These are phyloP conservation scores for Pigoraptor vietnamica DNA, from an alignment of 78 protist species.

Conservation along the genomic window DNA sequence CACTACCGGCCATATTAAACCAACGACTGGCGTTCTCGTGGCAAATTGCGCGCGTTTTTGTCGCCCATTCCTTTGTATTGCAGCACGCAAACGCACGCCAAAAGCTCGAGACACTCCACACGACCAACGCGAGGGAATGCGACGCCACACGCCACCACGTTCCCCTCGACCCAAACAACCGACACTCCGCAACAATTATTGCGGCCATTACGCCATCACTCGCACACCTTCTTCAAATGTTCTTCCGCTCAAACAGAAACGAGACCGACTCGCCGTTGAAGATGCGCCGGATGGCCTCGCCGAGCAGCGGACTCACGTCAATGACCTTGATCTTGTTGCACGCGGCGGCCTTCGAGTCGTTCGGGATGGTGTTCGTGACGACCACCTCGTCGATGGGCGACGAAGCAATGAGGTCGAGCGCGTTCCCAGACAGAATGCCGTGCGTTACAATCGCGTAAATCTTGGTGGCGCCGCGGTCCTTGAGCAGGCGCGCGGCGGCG, in stretches of 20 bases:
- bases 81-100: too few relatives aligned
- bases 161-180: not conserved
- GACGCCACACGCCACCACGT: too few relatives aligned
- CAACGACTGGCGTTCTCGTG: too few relatives aligned
- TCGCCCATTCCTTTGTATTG: too few relatives aligned
- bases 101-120: too few relatives aligned
- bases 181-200: not conserved
- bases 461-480: not conserved
- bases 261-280: constrained; percentile 71
- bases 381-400: constrained; percentile 21
- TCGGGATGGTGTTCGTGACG: constrained; percentile 76
- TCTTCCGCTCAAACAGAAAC: constrained; percentile 17
- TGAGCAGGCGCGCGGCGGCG: not conserved
- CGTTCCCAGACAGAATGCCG: constrained; percentile 12
- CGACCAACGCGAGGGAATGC: too few relatives aligned
- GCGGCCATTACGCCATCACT: not conserved
- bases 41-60: too few relatives aligned
- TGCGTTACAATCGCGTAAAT: constrained; percentile 28
- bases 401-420: not conserved
- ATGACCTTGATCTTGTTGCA: constrained; percentile 41
- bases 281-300: constrained; percentile 81
- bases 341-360: constrained; percentile 38
- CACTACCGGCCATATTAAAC: too few relatives aligned
- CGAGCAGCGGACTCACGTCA: constrained; percentile 60
- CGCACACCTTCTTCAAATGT: not conserved